Base-by-base conservation (phyloP, 2,329 filamentous ascomycete species). In the Thermochaetoides dissita region DNA sequence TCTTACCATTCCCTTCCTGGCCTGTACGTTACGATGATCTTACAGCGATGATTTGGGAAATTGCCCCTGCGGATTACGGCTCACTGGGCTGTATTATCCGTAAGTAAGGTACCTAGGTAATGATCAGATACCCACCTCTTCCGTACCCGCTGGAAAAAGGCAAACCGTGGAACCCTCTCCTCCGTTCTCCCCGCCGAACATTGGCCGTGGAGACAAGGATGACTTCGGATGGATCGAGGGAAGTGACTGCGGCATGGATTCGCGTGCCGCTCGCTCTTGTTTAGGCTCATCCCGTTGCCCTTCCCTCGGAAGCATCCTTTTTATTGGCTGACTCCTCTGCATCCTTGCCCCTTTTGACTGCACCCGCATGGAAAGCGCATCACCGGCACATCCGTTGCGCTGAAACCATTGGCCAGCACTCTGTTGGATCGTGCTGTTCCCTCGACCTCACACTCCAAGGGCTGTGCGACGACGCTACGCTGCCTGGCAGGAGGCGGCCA, bases 221-320 rank as follows among this genome's bases (percentile, higher is more conserved):
- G 31, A n/a, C 31, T 33, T 33, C 6, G 32, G 42, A 38, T 48
- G 45, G 48, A 40, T 40, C 45, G 10, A 45, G 42, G 45, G 45
- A 37, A 43, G 38, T 24, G 37, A 41, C 36, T 36, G 43, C 49
- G 47, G 43, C 48, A 53, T 48, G 47, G 47, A 44, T 48, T 48
- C 39, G 46, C 46, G 50, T 53, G 46, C 50, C 49, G 49, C 49
- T 50, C 49, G 51, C 51, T 49, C 42, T 45, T 47, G 39, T 51
- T 55, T 55, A 56, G 54, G 54, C 54, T 55, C 54, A 51, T 55
- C 54, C 54, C 53, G 54, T 44, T 37, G 42, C 36, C 50, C 45
- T 49, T 43, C 37, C 10, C 49, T 46, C 43, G 46, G 46, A 46
- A 24, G 17, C 17, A 24, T 24, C 17, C 17, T 24, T 24, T 24